phyloP scores from a whole-genome alignment of 148 eudicot genomes.

The Salicornia ramosissima region DNA sequence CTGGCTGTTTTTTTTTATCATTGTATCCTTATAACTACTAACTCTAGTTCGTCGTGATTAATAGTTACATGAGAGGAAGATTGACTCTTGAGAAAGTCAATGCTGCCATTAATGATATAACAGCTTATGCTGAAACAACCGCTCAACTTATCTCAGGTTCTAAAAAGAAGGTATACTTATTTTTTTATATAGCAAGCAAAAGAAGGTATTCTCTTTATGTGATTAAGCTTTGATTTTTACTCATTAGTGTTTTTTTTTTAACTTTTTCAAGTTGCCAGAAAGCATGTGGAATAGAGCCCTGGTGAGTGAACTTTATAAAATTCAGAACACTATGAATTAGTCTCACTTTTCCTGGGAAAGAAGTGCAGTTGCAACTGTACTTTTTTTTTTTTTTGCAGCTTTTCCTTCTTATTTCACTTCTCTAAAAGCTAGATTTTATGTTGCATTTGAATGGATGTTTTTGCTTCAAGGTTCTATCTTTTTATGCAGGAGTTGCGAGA shows the following conservation, averaged over 20 bases:
- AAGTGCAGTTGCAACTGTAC: neutral
- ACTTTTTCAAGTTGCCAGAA: constrained; percentile 59
- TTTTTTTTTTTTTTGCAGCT: neutral
- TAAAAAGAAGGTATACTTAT: constrained; percentile 67
- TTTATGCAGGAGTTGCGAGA: constrained; percentile 63
- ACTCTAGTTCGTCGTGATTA: constrained; percentile 14
- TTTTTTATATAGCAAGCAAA: no score
- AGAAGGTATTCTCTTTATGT: neutral
- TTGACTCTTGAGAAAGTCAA: constrained; percentile 86
- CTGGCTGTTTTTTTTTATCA: neutral
- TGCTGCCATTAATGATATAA: constrained; percentile 80
- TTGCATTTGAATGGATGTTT: neutral
- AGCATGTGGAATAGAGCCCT: constrained; percentile 69
- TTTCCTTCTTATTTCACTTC: neutral
- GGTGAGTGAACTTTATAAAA: constrained; percentile 44
- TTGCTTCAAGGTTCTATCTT: constrained; percentile 7
- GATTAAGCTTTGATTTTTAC: constrained; percentile 14
- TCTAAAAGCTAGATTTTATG: constrained; percentile 1
- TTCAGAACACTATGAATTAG: neutral
- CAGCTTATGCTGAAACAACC: constrained; percentile 81
- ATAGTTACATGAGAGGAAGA: constrained; percentile 90
- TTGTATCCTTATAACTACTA: neutral
- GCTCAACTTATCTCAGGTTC: constrained; percentile 74
- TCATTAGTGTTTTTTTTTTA: constrained; percentile 29
- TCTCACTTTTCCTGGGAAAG: neutral